Conservation (phyloP, 208 protist species). For the Trypanosoma rangeli region DNA sequence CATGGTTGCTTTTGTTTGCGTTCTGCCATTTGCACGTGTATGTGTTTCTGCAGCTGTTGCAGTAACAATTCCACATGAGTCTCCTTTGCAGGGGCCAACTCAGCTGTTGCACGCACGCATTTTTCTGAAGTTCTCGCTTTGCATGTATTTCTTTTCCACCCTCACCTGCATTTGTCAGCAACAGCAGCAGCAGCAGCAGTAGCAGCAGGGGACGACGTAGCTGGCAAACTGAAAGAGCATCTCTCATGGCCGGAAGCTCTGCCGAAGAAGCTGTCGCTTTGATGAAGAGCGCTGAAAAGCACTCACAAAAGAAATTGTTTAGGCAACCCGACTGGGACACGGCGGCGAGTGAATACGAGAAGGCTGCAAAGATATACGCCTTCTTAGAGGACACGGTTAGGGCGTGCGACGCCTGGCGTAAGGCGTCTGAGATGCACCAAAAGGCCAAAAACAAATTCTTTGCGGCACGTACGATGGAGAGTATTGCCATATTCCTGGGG, state of each 20-base stretch:
- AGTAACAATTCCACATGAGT: neutral
- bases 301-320: conserved; percentile 50
- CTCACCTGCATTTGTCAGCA: neutral
- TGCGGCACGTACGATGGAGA: conserved; percentile 52
- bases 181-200: too few species aligned
- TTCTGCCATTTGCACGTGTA: neutral
- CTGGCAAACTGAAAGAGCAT: neutral
- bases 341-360: conserved; percentile 68
- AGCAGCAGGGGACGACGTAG: neutral
- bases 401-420: conserved; percentile 42
- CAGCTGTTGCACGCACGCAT: neutral
- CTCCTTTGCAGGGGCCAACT: neutral
- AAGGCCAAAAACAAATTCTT: conserved; percentile 52
- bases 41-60: neutral
- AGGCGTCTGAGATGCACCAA: conserved; percentile 40
- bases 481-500: conserved; percentile 34
- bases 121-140: neutral
- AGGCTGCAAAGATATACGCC: conserved; percentile 70
- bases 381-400: conserved; percentile 37
- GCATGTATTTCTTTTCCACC: neutral
- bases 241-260: neutral
- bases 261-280: conserved; percentile 50
- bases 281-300: conserved; percentile 56
- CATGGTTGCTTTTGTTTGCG: neutral
- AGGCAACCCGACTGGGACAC: conserved; percentile 53